These are phyloP conservation scores for Porcisia deanei DNA, from an alignment of 208 protist genomes.

Conservation along the genomic window DNA sequence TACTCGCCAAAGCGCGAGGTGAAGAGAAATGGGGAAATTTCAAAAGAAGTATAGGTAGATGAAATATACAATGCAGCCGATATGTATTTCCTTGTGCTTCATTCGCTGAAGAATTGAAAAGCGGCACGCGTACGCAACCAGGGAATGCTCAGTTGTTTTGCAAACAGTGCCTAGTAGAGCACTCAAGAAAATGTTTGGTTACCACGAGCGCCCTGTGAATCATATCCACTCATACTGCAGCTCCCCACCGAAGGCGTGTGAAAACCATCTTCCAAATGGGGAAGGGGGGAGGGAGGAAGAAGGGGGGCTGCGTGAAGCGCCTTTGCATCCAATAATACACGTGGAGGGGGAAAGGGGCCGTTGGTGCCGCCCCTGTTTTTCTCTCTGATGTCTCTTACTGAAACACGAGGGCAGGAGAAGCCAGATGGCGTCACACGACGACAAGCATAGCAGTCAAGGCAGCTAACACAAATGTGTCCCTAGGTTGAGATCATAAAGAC, in stretches of 20 bases:
- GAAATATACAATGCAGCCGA: not conserved
- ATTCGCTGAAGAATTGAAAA: not conserved
- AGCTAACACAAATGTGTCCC: not conserved
- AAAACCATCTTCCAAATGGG: not conserved
- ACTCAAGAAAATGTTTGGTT: not conserved
- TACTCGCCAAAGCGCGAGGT: not conserved
- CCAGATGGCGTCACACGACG: not conserved
- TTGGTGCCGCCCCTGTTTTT: not conserved
- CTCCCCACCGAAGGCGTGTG: not conserved
- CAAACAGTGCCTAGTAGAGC: not conserved
- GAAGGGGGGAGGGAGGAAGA: too few relatives aligned
- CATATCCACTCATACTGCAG: not conserved
- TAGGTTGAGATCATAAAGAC: not conserved
- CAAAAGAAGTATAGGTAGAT: not conserved
- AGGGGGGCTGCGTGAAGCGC: not conserved
- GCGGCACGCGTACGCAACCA: not conserved
- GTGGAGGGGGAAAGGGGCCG: not conserved
- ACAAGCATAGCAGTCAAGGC: not conserved
- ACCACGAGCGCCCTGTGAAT: not conserved
- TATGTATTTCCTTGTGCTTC: not conserved
- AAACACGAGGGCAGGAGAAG: not conserved
- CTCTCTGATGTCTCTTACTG: not conserved
- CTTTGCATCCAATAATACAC: too few relatives aligned
- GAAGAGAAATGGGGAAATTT: not conserved
- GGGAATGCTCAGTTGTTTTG: not conserved